These are phyloP conservation scores for Tympanopsis confertula DNA, from an alignment of 2,329 filamentous ascomycete genomes.

Conservation along the genomic window DNA sequence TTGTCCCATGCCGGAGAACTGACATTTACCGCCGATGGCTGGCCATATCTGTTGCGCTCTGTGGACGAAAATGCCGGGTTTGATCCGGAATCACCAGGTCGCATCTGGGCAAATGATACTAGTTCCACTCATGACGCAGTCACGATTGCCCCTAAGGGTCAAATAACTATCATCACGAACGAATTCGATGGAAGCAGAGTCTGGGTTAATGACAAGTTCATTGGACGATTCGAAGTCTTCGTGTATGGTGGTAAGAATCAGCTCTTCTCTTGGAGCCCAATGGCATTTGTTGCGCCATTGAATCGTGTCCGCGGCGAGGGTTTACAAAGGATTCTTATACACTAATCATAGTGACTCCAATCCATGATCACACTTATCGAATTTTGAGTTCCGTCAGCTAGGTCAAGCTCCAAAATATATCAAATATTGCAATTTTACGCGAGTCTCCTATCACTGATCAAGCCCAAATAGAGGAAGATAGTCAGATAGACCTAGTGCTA, in stretches of 20 bases:
- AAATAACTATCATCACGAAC: constrained; percentile 29
- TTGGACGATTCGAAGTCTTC: constrained; percentile 39
- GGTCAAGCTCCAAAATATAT: too few species aligned
- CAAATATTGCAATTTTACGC: too few species aligned
- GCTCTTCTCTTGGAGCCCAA: constrained; percentile 40
- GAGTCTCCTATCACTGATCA: too few species aligned
- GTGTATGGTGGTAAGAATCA: constrained; percentile 39
- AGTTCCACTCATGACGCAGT: constrained; percentile 30
- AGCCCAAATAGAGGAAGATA: too few species aligned
- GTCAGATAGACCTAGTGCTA: too few species aligned
- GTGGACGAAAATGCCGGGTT: constrained; percentile 28
- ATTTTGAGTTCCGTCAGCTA: too few species aligned
- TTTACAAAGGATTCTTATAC: too few species aligned
- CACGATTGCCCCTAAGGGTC: constrained; percentile 15
- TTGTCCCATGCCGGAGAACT: constrained; percentile 21
- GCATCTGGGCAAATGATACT: constrained; percentile 37
- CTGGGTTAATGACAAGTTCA: constrained; percentile 31
- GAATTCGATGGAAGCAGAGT: constrained; percentile 31
- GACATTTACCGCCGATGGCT: constrained; percentile 28
- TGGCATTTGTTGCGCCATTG: constrained; percentile 40
- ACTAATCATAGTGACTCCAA: too few species aligned
- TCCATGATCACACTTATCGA: too few species aligned
- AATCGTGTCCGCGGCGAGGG: constrained; percentile 18
- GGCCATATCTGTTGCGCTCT: constrained; percentile 33
- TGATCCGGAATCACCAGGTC: constrained; percentile 31